phyloP scores from a whole-genome alignment of 305 asterid genomes.

The Rubia peregrina region DNA sequence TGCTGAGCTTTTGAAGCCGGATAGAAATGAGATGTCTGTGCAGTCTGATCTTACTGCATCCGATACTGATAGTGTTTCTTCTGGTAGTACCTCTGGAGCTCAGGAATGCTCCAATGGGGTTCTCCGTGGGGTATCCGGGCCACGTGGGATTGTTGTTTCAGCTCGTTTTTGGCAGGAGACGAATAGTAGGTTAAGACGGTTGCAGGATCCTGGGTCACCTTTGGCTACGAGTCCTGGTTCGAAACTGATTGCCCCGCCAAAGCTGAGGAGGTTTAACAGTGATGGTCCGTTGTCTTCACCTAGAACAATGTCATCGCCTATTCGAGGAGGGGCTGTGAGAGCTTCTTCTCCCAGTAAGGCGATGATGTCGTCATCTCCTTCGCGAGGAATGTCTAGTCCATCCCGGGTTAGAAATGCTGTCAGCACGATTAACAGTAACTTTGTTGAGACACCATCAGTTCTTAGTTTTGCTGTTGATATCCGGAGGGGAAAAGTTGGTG shows the following conservation, averaged over 20 bases:
- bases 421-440: slow-evolving; percentile 59
- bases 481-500: slow-evolving; percentile 90
- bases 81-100: slow-evolving; percentile 84
- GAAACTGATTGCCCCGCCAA: slow-evolving; percentile 48
- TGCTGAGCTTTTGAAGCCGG: slow-evolving; percentile 44
- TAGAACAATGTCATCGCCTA: slow-evolving; percentile 68
- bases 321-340: slow-evolving; percentile 54
- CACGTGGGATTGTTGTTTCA: slow-evolving; percentile 59
- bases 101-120: slow-evolving; percentile 46
- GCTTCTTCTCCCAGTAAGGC: slow-evolving; percentile 70
- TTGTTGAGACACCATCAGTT: slow-evolving; percentile 74
- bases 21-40: slow-evolving; percentile 38
- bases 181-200: slow-evolving; percentile 72
- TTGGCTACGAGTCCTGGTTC: slow-evolving; percentile 61
- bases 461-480: slow-evolving; percentile 91
- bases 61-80: slow-evolving; percentile 90
- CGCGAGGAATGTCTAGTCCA: slow-evolving; percentile 54
- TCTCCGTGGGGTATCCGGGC: slow-evolving; percentile 36
- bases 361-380: slow-evolving; percentile 39
- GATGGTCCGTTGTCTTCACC: slow-evolving; percentile 52
- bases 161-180: slow-evolving; percentile 98
- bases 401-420: slow-evolving; percentile 66
- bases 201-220: slow-evolving; percentile 88
- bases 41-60: slow-evolving; percentile 65
- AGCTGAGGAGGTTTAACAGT: slow-evolving; percentile 45